phyloP scores from a whole-genome alignment of 2,329 filamentous ascomycete species.

The Amesomyces nigricolor region DNA sequence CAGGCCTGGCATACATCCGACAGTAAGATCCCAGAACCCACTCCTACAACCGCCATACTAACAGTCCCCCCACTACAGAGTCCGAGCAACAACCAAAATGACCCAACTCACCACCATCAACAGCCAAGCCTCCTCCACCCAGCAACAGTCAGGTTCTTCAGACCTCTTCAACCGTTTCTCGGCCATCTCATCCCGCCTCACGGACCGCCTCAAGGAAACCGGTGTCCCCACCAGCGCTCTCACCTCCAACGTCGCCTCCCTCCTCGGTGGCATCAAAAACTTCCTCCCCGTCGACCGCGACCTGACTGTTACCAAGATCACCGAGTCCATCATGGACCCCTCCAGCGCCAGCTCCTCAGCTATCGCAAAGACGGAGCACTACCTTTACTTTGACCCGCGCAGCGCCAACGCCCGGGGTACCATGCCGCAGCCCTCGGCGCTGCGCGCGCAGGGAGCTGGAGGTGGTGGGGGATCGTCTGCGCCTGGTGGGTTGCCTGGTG shows the following conservation, averaged over 20 bases:
- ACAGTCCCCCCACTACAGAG: conserved; percentile 37
- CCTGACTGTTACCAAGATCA: conserved; percentile 94
- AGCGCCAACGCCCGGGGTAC: conserved; percentile 89
- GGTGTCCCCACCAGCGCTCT: conserved; percentile 64
- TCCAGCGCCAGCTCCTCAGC: conserved; percentile 82
- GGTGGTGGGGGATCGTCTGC: conserved; percentile 28
- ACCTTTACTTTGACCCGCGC: conserved; percentile 94
- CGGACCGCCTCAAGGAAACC: conserved; percentile 88
- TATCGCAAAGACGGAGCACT: conserved; percentile 92
- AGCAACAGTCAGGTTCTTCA: conserved; percentile 54
- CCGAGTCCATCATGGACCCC: conserved; percentile 97
- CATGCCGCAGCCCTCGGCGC: conserved; percentile 71
- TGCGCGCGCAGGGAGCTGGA: conserved; percentile 37
- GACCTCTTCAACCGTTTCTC: conserved; percentile 93
- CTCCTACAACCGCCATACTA: neutral
- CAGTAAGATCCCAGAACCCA: conserved; percentile 49
- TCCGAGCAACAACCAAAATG: conserved; percentile 94
- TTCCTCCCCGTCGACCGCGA: conserved; percentile 96
- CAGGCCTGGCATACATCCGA: conserved; percentile 77
- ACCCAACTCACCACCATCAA: conserved; percentile 94
- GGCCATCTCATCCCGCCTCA: conserved; percentile 83
- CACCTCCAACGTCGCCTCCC: conserved; percentile 79
- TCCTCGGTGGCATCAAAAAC: conserved; percentile 95
- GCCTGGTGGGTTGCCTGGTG: conserved; percentile 45
- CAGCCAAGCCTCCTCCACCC: conserved; percentile 59